Evolutionary conservation across 1,284 basidiomycete genomes (phyloP).

Genomic region (Heterobasidion irregulare): DNA sequence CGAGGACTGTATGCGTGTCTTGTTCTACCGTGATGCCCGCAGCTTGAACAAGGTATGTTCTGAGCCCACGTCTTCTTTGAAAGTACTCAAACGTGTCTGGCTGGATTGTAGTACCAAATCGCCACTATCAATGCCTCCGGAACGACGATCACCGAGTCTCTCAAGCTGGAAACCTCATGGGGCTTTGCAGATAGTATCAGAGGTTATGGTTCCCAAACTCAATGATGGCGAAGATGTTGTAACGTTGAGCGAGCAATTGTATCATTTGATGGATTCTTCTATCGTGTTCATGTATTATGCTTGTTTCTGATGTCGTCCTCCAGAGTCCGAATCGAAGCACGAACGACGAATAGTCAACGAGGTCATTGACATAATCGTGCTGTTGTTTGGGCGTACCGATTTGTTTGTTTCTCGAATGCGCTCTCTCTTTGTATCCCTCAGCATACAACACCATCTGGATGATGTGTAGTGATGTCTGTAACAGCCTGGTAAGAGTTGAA

Average conservation of each 20-base stretch:
- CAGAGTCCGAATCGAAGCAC: too few species aligned
- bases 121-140: conserved; percentile 82
- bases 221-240: conserved; percentile 26
- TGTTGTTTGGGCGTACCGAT: too few species aligned
- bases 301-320: too few species aligned
- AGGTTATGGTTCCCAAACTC: conserved; percentile 74
- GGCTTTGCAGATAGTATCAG: conserved; percentile 87
- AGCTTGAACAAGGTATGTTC: conserved; percentile 85
- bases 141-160: conserved; percentile 75
- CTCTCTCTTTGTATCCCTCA: too few species aligned
- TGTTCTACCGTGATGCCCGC: conserved; percentile 96
- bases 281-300: neutral
- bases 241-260: conserved; percentile 1
- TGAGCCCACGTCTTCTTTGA: neutral
- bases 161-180: conserved; percentile 78
- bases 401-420: too few species aligned
- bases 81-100: neutral
- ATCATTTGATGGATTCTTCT: conserved; percentile 5
- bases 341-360: too few species aligned
- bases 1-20: conserved; percentile 85
- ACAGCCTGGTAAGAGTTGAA: too few species aligned
- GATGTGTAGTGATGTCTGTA: too few species aligned
- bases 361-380: too few species aligned
- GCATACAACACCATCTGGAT: too few species aligned
- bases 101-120: conserved; percentile 76